Percentiles rank a stretch among this genome's conserved stretches.
Conservation (phyloP, 2,329 filamentous ascomycete species). For the Bipolaris zeicola region DNA sequence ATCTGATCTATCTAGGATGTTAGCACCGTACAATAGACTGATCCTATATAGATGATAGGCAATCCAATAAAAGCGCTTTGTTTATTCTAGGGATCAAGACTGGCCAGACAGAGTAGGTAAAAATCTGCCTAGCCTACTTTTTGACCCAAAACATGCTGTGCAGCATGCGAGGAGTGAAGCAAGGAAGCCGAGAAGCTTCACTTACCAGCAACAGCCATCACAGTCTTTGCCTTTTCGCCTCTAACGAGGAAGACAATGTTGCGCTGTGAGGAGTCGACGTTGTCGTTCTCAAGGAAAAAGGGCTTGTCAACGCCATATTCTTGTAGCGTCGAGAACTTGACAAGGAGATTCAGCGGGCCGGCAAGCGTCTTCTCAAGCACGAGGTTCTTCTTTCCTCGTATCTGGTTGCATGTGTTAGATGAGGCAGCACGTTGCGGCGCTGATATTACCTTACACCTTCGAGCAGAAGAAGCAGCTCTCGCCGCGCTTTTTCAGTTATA, state of each 20-base stretch:
- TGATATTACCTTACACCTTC: constrained; percentile 80
- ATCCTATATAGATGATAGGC: constrained; percentile 31
- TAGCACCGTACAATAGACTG: constrained; percentile 51
- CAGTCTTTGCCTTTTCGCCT: constrained; percentile 84
- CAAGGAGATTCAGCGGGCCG: constrained; percentile 85
- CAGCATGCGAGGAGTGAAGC: constrained; percentile 7
- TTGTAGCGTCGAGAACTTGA: constrained; percentile 93
- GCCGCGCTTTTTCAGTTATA: constrained; percentile 80
- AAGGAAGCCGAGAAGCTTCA: constrained; percentile 20
- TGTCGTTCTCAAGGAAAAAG: constrained; percentile 94
- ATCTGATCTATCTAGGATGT: constrained; percentile 76
- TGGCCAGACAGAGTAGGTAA: constrained; percentile 61
- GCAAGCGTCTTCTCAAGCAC: constrained; percentile 90
- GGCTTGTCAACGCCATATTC: constrained; percentile 98
- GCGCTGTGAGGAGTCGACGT: constrained; percentile 90
- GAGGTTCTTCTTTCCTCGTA: constrained; percentile 97
- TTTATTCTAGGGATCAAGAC: constrained; percentile 61
- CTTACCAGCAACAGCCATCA: constrained; percentile 85
- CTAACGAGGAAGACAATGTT: constrained; percentile 94
- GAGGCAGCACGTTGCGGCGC: constrained; percentile 29
- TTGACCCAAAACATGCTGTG: constrained; percentile 51
- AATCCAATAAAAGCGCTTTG: constrained; percentile 33
- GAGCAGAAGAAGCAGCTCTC: constrained; percentile 86
- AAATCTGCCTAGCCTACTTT: constrained; percentile 66
- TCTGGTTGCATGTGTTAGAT: constrained; percentile 61